Conservation (phyloP, 2,329 filamentous ascomycete genomes). For the Pseudogymnoascus sp. region DNA sequence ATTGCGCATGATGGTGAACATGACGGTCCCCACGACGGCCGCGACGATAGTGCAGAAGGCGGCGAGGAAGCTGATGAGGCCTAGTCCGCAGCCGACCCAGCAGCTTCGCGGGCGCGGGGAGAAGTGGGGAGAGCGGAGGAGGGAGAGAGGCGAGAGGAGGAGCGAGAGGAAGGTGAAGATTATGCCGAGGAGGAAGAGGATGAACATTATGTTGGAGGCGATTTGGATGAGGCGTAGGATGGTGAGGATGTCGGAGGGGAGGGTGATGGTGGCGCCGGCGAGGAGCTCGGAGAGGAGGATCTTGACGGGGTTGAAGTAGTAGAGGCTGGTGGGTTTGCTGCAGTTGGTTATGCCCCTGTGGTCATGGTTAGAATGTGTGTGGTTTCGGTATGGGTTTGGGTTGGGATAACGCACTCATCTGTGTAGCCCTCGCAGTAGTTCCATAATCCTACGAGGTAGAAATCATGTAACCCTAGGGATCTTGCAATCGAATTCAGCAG, state of each 20-base stretch:
- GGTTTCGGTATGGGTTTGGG: slow-evolving; percentile 32
- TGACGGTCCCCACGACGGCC: slow-evolving; percentile 69
- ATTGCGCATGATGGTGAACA: slow-evolving; percentile 74
- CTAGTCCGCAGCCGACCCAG: slow-evolving; percentile 59
- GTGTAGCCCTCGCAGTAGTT: slow-evolving; percentile 83
- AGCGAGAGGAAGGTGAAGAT: slow-evolving; percentile 67
- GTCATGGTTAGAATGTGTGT: slow-evolving; percentile 50
- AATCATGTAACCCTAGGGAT: slow-evolving; percentile 82
- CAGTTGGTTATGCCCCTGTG: slow-evolving; percentile 68
- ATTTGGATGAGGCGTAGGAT: slow-evolving; percentile 68
- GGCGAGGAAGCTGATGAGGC: slow-evolving; percentile 60
- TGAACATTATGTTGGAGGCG: slow-evolving; percentile 82
- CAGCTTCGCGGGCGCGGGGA: slow-evolving; percentile 34
- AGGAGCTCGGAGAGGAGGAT: slow-evolving; percentile 76
- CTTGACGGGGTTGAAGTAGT: slow-evolving; percentile 86
- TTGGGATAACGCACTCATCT: slow-evolving; percentile 40
- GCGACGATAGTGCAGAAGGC: slow-evolving; percentile 63
- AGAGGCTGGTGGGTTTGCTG: slow-evolving; percentile 61
- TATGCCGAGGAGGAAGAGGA: slow-evolving; percentile 68
- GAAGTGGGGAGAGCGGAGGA: slow-evolving; percentile 9
- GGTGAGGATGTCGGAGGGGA: slow-evolving; percentile 66
- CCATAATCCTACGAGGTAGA: slow-evolving; percentile 91
- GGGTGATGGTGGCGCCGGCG: slow-evolving; percentile 71
- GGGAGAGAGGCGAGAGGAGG: slow-evolving; percentile 45
- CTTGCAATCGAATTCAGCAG: slow-evolving; percentile 84